Percentiles rank a stretch among this genome's conserved stretches.
Evolutionary conservation across 2,329 filamentous ascomycete species (phyloP).

Genomic region (Xylaria polymorpha): DNA sequence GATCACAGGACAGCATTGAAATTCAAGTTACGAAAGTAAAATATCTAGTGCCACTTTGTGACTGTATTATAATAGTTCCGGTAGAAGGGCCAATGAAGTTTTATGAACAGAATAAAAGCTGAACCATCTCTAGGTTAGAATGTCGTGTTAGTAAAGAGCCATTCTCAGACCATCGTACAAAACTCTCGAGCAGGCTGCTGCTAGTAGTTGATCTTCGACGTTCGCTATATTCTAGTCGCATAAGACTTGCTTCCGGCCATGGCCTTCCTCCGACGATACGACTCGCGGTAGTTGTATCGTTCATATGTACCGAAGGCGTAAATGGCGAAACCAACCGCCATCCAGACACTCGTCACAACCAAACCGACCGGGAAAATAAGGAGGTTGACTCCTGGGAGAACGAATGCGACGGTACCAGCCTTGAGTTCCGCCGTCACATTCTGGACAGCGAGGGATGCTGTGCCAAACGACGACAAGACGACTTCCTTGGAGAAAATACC

Average conservation of each 20-base stretch:
- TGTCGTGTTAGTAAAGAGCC: neutral
- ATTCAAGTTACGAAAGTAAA: constrained; percentile 1
- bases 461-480: constrained; percentile 62
- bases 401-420: constrained; percentile 70
- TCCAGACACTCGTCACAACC: constrained; percentile 74
- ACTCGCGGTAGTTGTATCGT: constrained; percentile 73
- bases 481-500: constrained; percentile 74
- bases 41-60: neutral
- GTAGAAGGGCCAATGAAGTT: neutral
- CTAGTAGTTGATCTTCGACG: neutral
- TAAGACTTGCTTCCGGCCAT: constrained; percentile 53
- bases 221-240: constrained; percentile 40
- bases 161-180: neutral
- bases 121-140: constrained; percentile 1
- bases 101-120: constrained; percentile 4
- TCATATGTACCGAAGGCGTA: constrained; percentile 74
- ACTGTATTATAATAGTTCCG: constrained; percentile 12
- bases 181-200: neutral
- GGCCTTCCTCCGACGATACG: constrained; percentile 66
- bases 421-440: constrained; percentile 57
- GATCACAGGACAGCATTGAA: neutral
- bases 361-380: constrained; percentile 77
- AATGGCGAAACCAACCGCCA: constrained; percentile 64
- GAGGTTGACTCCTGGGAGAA: constrained; percentile 75
- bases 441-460: constrained; percentile 63